phyloP scores from a whole-genome alignment of 2,329 filamentous ascomycete genomes.

The Penicillium sp. region DNA sequence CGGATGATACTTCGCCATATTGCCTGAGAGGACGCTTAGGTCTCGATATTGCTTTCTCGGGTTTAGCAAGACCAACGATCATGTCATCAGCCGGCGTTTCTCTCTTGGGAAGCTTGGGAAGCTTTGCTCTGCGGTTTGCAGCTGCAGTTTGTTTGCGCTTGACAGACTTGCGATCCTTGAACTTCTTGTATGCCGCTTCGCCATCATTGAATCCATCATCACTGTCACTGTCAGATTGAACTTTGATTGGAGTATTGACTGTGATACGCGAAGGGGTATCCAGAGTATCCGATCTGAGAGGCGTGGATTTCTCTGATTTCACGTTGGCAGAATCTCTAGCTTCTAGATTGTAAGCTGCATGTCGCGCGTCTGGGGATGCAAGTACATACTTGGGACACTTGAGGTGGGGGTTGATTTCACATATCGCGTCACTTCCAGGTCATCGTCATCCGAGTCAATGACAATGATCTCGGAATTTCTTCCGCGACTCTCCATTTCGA shows the following conservation, averaged over 20 bases:
- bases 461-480: conserved; percentile 26
- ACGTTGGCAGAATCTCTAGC: not conserved
- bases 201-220: conserved; percentile 40
- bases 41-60: conserved; percentile 21
- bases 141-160: conserved; percentile 55
- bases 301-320: not conserved
- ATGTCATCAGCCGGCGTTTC: conserved; percentile 34
- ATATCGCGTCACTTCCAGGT: conserved; percentile 43
- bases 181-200: conserved; percentile 58
- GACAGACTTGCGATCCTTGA: conserved; percentile 59
- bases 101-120: conserved; percentile 47
- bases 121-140: conserved; percentile 48
- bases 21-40: conserved; percentile 37
- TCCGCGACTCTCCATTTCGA: conserved; percentile 10
- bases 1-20: conserved; percentile 50
- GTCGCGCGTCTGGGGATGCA: conserved; percentile 6
- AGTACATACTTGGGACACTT: conserved; percentile 11
- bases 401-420: not conserved
- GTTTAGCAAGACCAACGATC: conserved; percentile 36
- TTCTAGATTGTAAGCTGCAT: conserved; percentile 21
- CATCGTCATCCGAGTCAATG: conserved; percentile 40
- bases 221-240: conserved; percentile 26
- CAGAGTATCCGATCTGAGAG: conserved; percentile 3
- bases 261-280: conserved; percentile 10
- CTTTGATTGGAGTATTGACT: conserved; percentile 19